Conservation (phyloP, 1,139 yeast genomes). For the Suhomyces maxii region DNA sequence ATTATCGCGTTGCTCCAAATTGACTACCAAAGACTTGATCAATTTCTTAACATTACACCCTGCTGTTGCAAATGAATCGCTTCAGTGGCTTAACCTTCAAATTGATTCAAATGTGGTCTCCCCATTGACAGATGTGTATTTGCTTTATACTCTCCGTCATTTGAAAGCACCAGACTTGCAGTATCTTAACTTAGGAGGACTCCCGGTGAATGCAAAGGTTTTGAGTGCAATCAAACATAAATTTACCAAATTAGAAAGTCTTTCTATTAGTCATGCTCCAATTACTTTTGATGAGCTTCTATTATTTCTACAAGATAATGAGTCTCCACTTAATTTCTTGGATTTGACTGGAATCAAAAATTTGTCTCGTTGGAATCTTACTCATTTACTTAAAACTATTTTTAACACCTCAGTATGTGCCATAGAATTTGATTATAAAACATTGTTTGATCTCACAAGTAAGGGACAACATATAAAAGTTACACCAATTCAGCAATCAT, state of each 20-base stretch:
- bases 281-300: constrained; percentile 51
- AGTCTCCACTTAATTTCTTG: constrained; percentile 26
- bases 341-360: constrained; percentile 45
- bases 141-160: constrained; percentile 55
- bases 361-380: constrained; percentile 26
- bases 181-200: constrained; percentile 73
- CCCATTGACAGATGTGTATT: constrained; percentile 59
- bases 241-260: constrained; percentile 57
- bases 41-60: constrained; percentile 75
- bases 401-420: constrained; percentile 33
- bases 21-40: constrained; percentile 73
- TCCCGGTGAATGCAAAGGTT: constrained; percentile 59
- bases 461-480: constrained; percentile 38
- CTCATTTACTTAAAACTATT: constrained; percentile 28
- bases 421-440: constrained; percentile 44
- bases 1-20: constrained; percentile 72
- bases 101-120: constrained; percentile 69
- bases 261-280: constrained; percentile 61
- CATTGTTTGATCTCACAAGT: constrained; percentile 43
- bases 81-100: constrained; percentile 78
- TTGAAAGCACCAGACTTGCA: constrained; percentile 52
- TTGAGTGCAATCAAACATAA: constrained; percentile 55
- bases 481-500: constrained; percentile 29
- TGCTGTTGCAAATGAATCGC: constrained; percentile 53
- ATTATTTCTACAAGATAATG: constrained; percentile 41